Conservation (phyloP, 2,329 filamentous ascomycete genomes). For the Fusarium kyushuense region DNA sequence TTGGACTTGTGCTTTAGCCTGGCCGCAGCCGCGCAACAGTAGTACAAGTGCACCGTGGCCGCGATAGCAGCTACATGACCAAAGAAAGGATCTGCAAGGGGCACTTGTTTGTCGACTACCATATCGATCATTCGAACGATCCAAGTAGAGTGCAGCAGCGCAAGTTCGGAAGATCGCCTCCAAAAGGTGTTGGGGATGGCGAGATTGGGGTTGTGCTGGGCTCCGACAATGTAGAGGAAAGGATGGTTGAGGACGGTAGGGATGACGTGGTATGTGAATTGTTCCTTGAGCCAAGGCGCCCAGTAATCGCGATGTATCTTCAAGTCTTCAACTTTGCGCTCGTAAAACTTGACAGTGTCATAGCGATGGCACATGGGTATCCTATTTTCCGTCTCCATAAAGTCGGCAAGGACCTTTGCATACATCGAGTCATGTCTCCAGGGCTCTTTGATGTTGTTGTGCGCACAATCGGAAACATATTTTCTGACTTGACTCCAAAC, state of each 20-base stretch:
- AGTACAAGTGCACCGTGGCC: constrained; percentile 66
- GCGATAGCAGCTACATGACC: constrained; percentile 64
- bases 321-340: constrained; percentile 61
- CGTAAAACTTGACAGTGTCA: constrained; percentile 65
- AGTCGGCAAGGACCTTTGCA: constrained; percentile 62
- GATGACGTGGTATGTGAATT: constrained; percentile 66
- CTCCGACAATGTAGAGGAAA: constrained; percentile 65
- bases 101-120: constrained; percentile 63
- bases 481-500: constrained; percentile 62
- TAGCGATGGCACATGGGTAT: constrained; percentile 65
- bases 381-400: constrained; percentile 63
- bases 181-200: constrained; percentile 67
- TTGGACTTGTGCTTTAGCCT: constrained; percentile 64
- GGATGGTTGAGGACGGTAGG: constrained; percentile 65
- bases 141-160: constrained; percentile 65
- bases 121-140: constrained; percentile 67
- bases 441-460: constrained; percentile 61
- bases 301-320: constrained; percentile 61
- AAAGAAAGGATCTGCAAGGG: constrained; percentile 64
- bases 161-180: constrained; percentile 63
- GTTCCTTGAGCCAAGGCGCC: constrained; percentile 64
- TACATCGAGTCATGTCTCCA: constrained; percentile 66
- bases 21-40: constrained; percentile 63
- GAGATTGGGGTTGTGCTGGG: constrained; percentile 64
- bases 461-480: constrained; percentile 62